A percentile compares a stretch with the other conserved stretches of the same genome.
Conservation (phyloP, 768 basidiomycete species). For the Mycena kentingensis region DNA sequence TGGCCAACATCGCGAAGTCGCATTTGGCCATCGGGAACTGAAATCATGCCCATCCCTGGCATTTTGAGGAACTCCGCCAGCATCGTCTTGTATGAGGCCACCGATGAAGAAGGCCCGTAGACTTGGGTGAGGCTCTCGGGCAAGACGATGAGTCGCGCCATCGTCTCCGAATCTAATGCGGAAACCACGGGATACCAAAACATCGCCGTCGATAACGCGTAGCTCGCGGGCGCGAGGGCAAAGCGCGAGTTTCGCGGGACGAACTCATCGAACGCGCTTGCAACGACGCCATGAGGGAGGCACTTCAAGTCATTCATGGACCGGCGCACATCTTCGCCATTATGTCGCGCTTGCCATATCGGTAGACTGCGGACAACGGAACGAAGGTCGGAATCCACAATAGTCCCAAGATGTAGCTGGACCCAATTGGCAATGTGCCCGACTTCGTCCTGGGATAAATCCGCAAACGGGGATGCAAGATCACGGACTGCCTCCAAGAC, state of each 20-base stretch:
- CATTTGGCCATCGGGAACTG: slow-evolving; percentile 15
- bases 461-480: slow-evolving; percentile 6
- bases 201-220: background rate
- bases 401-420: background rate
- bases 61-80: slow-evolving; percentile 8
- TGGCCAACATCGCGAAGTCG: slow-evolving; percentile 1
- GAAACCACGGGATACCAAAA: background rate
- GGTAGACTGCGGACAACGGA: slow-evolving; percentile 9
- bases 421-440: slow-evolving; percentile 13
- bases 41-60: slow-evolving; percentile 8
- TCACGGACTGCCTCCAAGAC: slow-evolving; percentile 11
- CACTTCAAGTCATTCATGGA: slow-evolving; percentile 10
- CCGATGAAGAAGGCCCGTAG: background rate
- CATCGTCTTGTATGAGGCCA: slow-evolving; percentile 3
- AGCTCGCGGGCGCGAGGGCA: slow-evolving; percentile 5
- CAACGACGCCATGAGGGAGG: slow-evolving; percentile 3
- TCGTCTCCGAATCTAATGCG: slow-evolving; percentile 2
- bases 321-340: background rate
- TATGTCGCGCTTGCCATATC: slow-evolving; percentile 17
- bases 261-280: slow-evolving; percentile 13
- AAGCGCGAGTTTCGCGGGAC: background rate
- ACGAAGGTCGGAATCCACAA: background rate
- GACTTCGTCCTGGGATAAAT: slow-evolving; percentile 9
- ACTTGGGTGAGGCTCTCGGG: background rate
- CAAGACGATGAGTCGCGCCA: slow-evolving; percentile 10